These are phyloP conservation scores for Rhipidocladum racemiflorum DNA, from an alignment of 176 grass and related monocot species.

Conservation along the genomic window DNA sequence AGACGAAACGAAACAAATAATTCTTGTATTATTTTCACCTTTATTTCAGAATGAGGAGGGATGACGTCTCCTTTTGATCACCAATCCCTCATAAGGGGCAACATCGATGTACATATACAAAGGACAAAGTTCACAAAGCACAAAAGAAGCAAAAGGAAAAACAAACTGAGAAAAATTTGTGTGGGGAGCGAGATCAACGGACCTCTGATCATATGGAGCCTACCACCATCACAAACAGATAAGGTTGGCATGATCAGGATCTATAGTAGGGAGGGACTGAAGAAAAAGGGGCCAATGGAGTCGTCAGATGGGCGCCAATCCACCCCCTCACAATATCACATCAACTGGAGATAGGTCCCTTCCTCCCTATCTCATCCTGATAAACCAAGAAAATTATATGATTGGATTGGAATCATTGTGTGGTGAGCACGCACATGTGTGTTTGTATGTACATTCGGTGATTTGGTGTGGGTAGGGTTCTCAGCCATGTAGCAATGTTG, in stretches of 20 bases:
- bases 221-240: conserved; percentile 38
- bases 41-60: conserved; percentile 28
- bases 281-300: not conserved
- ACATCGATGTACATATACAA: conserved; percentile 15
- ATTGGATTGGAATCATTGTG: conserved; percentile 7
- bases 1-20: not conserved
- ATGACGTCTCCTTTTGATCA: conserved; percentile 31
- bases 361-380: conserved; percentile 6
- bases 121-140: not conserved
- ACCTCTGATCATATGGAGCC: conserved; percentile 27
- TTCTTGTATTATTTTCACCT: conserved; percentile 11
- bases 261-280: not conserved
- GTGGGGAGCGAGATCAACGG: conserved; percentile 9
- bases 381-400: conserved; percentile 3
- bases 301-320: conserved; percentile 12
- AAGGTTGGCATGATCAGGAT: conserved; percentile 4
- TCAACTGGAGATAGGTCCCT: not conserved
- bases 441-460: conserved; percentile 23
- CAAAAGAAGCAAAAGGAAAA: not conserved
- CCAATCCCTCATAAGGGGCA: not conserved
- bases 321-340: conserved; percentile 27
- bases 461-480: not conserved
- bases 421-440: not conserved
- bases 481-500: conserved; percentile 49
- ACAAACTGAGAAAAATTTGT: not conserved